Base-by-base conservation (phyloP, 176 grass and related monocot species). In the Bothriochloa decipiens region DNA sequence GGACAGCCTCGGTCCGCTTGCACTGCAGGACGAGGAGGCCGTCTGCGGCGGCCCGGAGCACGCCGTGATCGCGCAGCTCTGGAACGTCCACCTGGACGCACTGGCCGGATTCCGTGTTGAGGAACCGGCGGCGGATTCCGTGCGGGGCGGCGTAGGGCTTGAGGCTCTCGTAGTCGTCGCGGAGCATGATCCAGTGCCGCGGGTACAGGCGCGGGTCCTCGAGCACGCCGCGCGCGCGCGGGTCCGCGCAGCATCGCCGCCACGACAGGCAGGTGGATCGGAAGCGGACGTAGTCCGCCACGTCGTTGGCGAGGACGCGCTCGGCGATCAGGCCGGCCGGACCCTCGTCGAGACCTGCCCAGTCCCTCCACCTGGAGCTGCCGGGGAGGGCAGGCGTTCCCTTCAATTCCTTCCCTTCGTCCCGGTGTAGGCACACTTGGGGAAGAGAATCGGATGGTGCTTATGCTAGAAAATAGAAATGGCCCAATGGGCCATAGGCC, bases 101-200 rank as follows among this genome's bases (percentile, higher is more conserved):
- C 55, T 74, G 2, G 27, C 70, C 39, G 40, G 55, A n/a, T n/a
- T 74, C 40, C 11, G 25, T 58, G 6, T 45, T 46, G 35, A 82
- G 47, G 50, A 60, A 52, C 1, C 22, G 47, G 1, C 2, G 65
- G n/a, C n/a, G n/a, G n/a, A n/a, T n/a, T n/a, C n/a, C n/a, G 28
- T 6, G 6, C 0, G 3, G 61, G 9, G 3, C 2, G 1, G 4
- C 47, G 47, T 4, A 14, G 47, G 47, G n/a, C n/a, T n/a, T n/a
- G 49, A 6, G 0, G 11, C 36, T 6, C 15, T 4, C 26, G 6
- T 17, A 53, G 5, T 18, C 4, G 16, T 53, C 49, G 6, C 49
- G 49, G 49, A 81, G 22, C 35, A 82, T 71, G 52, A 42, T 32
- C 80, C 80, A 68, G 0, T 8, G 12, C n/a, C n/a, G n/a, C n/a